Base-by-base conservation (phyloP, 306 rosid genomes). In the apple (Malus domestica) region DNA sequence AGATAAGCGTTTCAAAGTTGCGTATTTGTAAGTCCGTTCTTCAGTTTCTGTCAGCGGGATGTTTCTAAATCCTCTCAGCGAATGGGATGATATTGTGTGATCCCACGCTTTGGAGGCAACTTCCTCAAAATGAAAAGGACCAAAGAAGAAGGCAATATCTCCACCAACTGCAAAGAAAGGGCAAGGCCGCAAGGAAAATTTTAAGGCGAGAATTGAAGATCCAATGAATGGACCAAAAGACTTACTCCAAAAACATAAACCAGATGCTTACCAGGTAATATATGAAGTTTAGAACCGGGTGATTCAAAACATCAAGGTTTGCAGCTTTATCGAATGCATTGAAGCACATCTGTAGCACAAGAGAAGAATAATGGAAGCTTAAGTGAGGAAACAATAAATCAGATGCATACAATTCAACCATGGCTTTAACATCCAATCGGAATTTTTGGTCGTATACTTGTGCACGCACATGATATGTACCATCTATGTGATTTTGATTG, bases 231-330 rank as follows among this genome's bases (percentile, higher is more conserved):
- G 14, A 38, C 15, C 29, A 45, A 19, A 11, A 19, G 20, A 29
- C 45, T 7, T 61, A 1, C 33, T 14, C 6, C 61, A 77, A 70
- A 74, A 77, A 25, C 23, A 66, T 42, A 76, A 76, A 78, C 27
- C 30, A 49, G 57, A 86, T 51, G 15, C 93, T 88, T 87, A 93
- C 98, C 88, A 92, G 71, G 82, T 90, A 95, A 78, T 92, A 95
- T 68, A 89, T 79, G 4, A 95, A 85, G 82, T 95, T 95, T 71
- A 92, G 97, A 82, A 92, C 70, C 49, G 99, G 97, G 85, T 92
- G 99, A 88, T 87, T 85, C 91, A 95, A 80, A 76, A 95, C 93
- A 80, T 95, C 99, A 72, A 95, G 97, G 85, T 95, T 73, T 3
- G 97, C 99, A 61, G 89, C 90, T 59, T 81, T 46, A 87, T 95